phyloP scores from a whole-genome alignment of 78 protist species.

The Dictyostelium intermedium region DNA sequence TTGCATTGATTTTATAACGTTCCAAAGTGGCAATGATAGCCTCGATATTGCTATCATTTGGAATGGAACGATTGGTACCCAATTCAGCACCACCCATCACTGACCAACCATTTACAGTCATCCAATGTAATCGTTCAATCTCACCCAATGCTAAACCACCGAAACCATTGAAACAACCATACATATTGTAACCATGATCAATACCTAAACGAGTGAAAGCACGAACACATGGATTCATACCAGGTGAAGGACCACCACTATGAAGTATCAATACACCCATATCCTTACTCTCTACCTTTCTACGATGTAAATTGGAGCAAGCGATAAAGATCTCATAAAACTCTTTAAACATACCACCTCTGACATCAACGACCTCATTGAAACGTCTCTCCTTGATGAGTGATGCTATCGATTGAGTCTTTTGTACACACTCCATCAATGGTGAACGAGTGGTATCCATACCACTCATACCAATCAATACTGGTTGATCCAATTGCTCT shows the following conservation, averaged over 20 bases:
- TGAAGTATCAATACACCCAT: slow-evolving; percentile 58
- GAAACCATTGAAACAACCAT: slow-evolving; percentile 76
- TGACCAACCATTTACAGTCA: slow-evolving; percentile 79
- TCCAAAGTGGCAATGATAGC: not conserved
- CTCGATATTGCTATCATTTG: slow-evolving; percentile 47
- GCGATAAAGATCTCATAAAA: slow-evolving; percentile 33
- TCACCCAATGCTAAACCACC: slow-evolving; percentile 71
- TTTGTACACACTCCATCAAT: slow-evolving; percentile 77
- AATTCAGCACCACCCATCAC: slow-evolving; percentile 85
- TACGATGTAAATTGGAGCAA: slow-evolving; percentile 14
- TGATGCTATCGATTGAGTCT: slow-evolving; percentile 79
- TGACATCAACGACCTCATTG: slow-evolving; percentile 50
- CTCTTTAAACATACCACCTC: slow-evolving; percentile 79
- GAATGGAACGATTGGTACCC: slow-evolving; percentile 83
- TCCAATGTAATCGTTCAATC: slow-evolving; percentile 59
- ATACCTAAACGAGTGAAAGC: slow-evolving; percentile 73
- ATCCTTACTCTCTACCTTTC: not conserved
- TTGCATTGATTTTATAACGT: slow-evolving; percentile 29
- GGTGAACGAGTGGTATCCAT: slow-evolving; percentile 22
- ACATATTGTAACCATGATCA: slow-evolving; percentile 65
- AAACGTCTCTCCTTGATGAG: slow-evolving; percentile 48
- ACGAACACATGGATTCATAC: slow-evolving; percentile 87
- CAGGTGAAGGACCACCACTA: slow-evolving; percentile 89
- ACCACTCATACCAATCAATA: slow-evolving; percentile 81
- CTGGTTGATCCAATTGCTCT: not conserved